These are phyloP conservation scores for Bruguiera gymnorhiza DNA, from an alignment of 345 rosid species.

Conservation along the genomic window DNA sequence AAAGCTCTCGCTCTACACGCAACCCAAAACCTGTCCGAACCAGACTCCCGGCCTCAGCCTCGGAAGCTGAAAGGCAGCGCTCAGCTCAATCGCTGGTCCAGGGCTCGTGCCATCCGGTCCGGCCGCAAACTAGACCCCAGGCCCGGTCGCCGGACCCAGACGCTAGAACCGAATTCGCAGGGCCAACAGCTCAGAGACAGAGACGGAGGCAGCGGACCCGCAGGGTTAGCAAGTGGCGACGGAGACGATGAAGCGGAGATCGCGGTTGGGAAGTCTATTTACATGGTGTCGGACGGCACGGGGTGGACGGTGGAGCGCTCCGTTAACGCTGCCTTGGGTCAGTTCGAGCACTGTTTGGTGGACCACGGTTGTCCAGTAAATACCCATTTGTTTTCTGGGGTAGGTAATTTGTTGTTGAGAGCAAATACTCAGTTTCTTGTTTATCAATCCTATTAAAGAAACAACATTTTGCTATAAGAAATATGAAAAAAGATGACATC, in stretches of 20 bases:
- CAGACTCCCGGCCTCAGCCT: slow-evolving; percentile 33
- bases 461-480: neutral
- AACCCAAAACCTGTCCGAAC: slow-evolving; percentile 17
- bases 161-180: slow-evolving; percentile 14
- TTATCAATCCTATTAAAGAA: neutral
- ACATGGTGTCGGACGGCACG: slow-evolving; percentile 90
- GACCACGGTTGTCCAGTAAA: slow-evolving; percentile 87
- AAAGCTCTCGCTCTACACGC: slow-evolving; percentile 1
- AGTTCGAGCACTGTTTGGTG: slow-evolving; percentile 82
- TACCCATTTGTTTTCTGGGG: slow-evolving; percentile 93
- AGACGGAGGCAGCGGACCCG: slow-evolving; percentile 4
- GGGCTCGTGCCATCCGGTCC: slow-evolving; percentile 69
- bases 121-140: slow-evolving; percentile 63
- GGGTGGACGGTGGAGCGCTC: slow-evolving; percentile 95
- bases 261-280: slow-evolving; percentile 55
- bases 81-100: slow-evolving; percentile 81
- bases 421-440: no score
- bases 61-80: slow-evolving; percentile 59
- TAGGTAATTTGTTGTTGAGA: slow-evolving; percentile 17
- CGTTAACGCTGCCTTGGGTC: slow-evolving; percentile 85
- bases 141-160: slow-evolving; percentile 22
- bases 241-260: slow-evolving; percentile 32
- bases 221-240: slow-evolving; percentile 2
- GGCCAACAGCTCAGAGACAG: slow-evolving; percentile 18
- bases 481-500: no score